Conservation (phyloP, 768 basidiomycete genomes). For the Termitomyces sp. region DNA sequence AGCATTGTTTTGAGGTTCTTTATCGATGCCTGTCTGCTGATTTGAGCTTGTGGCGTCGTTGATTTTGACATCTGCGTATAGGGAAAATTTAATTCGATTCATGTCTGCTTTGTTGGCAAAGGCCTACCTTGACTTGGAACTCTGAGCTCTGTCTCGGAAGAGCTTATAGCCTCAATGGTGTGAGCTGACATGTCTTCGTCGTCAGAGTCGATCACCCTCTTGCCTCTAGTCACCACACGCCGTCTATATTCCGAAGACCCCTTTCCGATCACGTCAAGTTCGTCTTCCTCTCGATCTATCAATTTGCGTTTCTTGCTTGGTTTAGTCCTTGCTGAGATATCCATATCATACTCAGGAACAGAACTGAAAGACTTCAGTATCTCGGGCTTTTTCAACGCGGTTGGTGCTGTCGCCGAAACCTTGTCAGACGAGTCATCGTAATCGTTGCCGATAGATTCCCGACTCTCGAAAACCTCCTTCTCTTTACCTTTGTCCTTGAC, state of each 20-base stretch:
- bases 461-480: constrained; percentile 34
- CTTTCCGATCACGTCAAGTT: constrained; percentile 8
- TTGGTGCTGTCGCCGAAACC: background rate
- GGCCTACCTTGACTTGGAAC: constrained; percentile 2
- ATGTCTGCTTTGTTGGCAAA: background rate
- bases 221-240: constrained; percentile 13
- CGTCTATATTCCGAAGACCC: background rate
- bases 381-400: constrained; percentile 7
- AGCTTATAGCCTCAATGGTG: background rate
- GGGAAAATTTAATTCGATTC: background rate
- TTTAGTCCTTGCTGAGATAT: constrained; percentile 11
- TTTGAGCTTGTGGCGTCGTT: background rate
- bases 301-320: constrained; percentile 23
- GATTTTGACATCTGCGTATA: background rate
- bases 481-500: constrained; percentile 23
- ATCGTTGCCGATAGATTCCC: constrained; percentile 35
- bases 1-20: background rate
- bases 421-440: constrained; percentile 17
- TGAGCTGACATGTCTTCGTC: constrained; percentile 19
- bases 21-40: background rate
- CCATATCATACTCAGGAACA: constrained; percentile 22
- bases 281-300: constrained; percentile 15
- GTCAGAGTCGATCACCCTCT: constrained; percentile 24
- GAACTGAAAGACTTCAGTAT: constrained; percentile 17
- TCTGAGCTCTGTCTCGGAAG: constrained; percentile 11